phyloP scores from a whole-genome alignment of 768 basidiomycete species.

The Rickenella mellea region DNA sequence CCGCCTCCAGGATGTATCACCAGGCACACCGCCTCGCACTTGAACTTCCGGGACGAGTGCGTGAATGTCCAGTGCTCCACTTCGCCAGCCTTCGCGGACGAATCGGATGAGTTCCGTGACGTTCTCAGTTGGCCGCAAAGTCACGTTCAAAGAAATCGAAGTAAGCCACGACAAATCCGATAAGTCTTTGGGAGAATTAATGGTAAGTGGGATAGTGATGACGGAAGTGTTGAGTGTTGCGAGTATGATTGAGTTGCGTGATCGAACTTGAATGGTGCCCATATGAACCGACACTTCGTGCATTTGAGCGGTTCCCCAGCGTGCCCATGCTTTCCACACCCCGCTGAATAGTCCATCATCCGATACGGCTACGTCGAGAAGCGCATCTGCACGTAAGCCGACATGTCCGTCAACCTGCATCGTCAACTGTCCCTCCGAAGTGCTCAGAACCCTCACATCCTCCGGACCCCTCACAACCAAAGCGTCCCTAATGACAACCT shows the following conservation, averaged over 20 bases:
- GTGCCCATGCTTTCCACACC: constrained; percentile 58
- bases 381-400: constrained; percentile 59
- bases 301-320: constrained; percentile 53
- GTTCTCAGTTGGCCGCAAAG: constrained; percentile 46
- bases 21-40: constrained; percentile 41
- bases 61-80: constrained; percentile 36
- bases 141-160: constrained; percentile 38
- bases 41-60: constrained; percentile 32
- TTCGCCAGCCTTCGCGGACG: constrained; percentile 47
- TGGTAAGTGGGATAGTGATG: constrained; percentile 46
- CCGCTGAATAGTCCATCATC: constrained; percentile 34
- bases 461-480: constrained; percentile 54
- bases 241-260: constrained; percentile 32
- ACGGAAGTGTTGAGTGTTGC: constrained; percentile 37
- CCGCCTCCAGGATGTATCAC: constrained; percentile 39
- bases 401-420: constrained; percentile 44
- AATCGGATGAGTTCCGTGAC: constrained; percentile 39
- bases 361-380: constrained; percentile 36
- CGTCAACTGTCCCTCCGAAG: constrained; percentile 52
- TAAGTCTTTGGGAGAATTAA: constrained; percentile 37
- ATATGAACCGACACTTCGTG: constrained; percentile 48
- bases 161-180: constrained; percentile 52
- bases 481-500: constrained; percentile 47
- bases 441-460: constrained; percentile 49
- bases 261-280: constrained; percentile 38